phyloP scores from a whole-genome alignment of 1,139 yeast genomes.

The Spencermartinsiella ligniputridi region DNA sequence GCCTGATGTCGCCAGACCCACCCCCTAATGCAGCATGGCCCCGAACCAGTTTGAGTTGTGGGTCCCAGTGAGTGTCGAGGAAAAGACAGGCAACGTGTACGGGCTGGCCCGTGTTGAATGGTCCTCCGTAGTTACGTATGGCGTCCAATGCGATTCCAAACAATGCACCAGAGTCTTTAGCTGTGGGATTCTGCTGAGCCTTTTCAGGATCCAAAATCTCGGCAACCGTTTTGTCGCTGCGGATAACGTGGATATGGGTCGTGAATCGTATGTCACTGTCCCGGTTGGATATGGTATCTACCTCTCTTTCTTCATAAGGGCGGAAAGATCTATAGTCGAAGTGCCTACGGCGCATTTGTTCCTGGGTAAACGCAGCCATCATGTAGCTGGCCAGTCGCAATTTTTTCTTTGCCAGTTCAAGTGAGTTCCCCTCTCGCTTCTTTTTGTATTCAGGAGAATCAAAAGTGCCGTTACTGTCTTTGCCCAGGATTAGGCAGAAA shows the following conservation, averaged over 20 bases:
- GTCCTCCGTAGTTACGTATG: constrained; percentile 50
- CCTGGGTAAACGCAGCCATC: constrained; percentile 92
- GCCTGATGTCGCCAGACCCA: constrained; percentile 59
- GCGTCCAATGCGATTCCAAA: constrained; percentile 78
- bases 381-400: constrained; percentile 80
- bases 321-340: constrained; percentile 78
- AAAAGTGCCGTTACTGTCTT: constrained; percentile 66
- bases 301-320: constrained; percentile 62
- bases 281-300: constrained; percentile 47
- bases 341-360: constrained; percentile 78
- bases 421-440: constrained; percentile 58
- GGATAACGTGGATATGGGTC: constrained; percentile 70
- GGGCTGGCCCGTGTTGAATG: constrained; percentile 47
- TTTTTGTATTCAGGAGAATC: constrained; percentile 65
- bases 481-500: constrained; percentile 69
- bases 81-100: constrained; percentile 82
- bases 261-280: constrained; percentile 51
- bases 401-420: constrained; percentile 71
- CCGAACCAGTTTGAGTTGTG: constrained; percentile 50
- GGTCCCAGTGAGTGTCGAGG: constrained; percentile 83
- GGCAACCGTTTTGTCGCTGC: constrained; percentile 59
- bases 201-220: constrained; percentile 72
- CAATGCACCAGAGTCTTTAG: constrained; percentile 67
- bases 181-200: constrained; percentile 83
- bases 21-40: constrained; percentile 98